Evolutionary conservation across 2,329 filamentous ascomycete genomes (phyloP).

Genomic region (Alternaria alternata): DNA sequence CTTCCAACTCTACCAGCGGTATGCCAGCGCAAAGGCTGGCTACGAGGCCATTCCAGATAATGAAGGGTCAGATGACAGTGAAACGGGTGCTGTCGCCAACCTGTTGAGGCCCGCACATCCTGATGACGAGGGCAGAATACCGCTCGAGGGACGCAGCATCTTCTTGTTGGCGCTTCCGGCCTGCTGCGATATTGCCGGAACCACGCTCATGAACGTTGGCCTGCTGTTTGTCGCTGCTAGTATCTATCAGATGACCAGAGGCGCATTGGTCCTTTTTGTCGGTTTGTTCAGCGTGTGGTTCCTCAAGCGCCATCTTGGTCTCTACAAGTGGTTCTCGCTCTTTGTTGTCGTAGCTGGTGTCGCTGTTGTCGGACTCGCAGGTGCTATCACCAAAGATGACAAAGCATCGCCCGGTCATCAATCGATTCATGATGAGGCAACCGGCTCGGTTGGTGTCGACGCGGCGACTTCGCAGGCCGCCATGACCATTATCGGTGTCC

Average conservation of each 20-base stretch:
- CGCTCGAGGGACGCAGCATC: constrained; percentile 74
- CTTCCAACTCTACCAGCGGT: constrained; percentile 71
- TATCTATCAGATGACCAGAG: constrained; percentile 98
- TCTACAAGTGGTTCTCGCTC: constrained; percentile 94
- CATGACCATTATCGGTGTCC: constrained; percentile 79
- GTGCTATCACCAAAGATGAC: constrained; percentile 77
- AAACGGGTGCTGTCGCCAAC: constrained; percentile 60
- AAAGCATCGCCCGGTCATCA: constrained; percentile 55
- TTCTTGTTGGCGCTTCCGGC: constrained; percentile 83
- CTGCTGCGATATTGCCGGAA: constrained; percentile 92
- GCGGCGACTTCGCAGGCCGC: constrained; percentile 65
- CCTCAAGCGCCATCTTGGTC: constrained; percentile 76
- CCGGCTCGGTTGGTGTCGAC: constrained; percentile 37
- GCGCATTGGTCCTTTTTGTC: constrained; percentile 93
- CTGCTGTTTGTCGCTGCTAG: constrained; percentile 92
- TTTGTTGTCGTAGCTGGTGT: constrained; percentile 89
- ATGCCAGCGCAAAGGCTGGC: constrained; percentile 59
- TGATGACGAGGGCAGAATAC: constrained; percentile 64
- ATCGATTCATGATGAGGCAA: constrained; percentile 29
- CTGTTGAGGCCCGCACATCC: constrained; percentile 55
- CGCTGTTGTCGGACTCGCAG: constrained; percentile 86
- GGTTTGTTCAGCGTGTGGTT: constrained; percentile 95
- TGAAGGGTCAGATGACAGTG: constrained; percentile 55
- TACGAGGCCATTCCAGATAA: constrained; percentile 70
- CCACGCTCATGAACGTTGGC: constrained; percentile 96